These are phyloP conservation scores for Hevea brasiliensis DNA, from an alignment of 345 rosid genomes.

Conservation along the genomic window DNA sequence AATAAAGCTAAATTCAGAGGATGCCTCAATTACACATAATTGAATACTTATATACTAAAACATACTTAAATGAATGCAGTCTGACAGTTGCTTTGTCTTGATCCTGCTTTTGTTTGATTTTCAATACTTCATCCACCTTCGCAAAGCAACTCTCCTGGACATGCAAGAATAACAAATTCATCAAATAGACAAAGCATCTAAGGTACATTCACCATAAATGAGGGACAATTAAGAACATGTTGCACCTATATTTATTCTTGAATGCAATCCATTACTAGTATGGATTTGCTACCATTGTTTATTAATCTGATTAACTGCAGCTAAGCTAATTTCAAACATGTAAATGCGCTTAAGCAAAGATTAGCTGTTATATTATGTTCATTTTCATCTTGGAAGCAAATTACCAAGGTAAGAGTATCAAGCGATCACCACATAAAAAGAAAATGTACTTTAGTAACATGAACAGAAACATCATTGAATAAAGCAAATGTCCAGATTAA, in stretches of 20 bases:
- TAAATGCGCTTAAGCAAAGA: not conserved
- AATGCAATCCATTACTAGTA: not conserved
- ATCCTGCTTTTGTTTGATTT: slow-evolving; percentile 33
- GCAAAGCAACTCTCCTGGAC: slow-evolving; percentile 47
- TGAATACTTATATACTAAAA: slow-evolving; percentile 8
- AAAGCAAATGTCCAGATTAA: no score
- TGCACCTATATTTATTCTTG: not conserved
- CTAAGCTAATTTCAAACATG: not conserved
- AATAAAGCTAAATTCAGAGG: slow-evolving; percentile 13
- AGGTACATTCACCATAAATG: no score
- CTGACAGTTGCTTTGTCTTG: slow-evolving; percentile 61
- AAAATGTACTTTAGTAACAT: not conserved
- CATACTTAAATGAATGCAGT: slow-evolving; percentile 75
- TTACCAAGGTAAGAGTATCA: not conserved
- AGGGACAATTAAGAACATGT: not conserved
- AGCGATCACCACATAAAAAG: not conserved
- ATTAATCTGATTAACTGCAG: not conserved
- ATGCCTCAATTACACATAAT: not conserved
- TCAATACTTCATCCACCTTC: slow-evolving; percentile 60
- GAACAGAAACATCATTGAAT: not conserved
- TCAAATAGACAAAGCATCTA: not conserved
- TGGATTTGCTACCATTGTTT: not conserved
- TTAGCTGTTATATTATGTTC: not conserved
- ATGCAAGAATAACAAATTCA: slow-evolving; percentile 13
- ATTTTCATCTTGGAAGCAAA: not conserved